Base-by-base conservation (phyloP, 441 rosid genomes). In the Mallotus repandus region DNA sequence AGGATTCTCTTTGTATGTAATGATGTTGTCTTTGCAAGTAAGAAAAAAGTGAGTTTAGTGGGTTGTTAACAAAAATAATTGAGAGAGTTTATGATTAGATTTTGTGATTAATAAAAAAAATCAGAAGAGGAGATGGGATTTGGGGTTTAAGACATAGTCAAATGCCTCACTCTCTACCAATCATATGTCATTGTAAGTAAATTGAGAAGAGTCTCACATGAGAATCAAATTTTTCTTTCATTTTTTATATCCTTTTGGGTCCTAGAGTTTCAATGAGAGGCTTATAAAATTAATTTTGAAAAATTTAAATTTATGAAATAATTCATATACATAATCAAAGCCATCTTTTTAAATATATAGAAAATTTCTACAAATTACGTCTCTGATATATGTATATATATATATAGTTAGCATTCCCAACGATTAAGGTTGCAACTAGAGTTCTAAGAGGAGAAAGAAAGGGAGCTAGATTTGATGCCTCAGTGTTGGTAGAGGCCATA, bases 21-120 rank as follows among this genome's bases (percentile, higher is more conserved):
- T 73, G 29, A 70, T 46, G 75, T 54, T 56, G 76, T 80, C 75
- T 74, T 18, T 79, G 85, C 72, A 76, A 77, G 63, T 76, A 82
- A 54, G 77, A 75, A 79, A 74, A 21, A 76, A 72, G 65, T 46
- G 73, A 54, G 58, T 16, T 53, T 13, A 9, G 11, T 54, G 22
- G 13, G 78, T 63, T 52, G 73, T 49, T 69, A 64, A 48, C 52
- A 60, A 72, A 80, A 78, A 81, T 76, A 81, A 78, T 22, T 53
- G 52, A 46, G 52, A 46, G 49, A 63, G 68, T 56, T 12, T n/a
- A 6, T 12, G 14, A 6, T 11, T 48, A 65, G 69, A 73, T 59
- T 22, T 63, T 53, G 66, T 61, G 64, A 48, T 61, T 61, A 60
- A 48, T 38, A 6, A 61, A 9, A 49, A 43, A 50, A 15, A 49